Base-by-base conservation (phyloP, 208 protist species). In the Porcisia hertigi region DNA sequence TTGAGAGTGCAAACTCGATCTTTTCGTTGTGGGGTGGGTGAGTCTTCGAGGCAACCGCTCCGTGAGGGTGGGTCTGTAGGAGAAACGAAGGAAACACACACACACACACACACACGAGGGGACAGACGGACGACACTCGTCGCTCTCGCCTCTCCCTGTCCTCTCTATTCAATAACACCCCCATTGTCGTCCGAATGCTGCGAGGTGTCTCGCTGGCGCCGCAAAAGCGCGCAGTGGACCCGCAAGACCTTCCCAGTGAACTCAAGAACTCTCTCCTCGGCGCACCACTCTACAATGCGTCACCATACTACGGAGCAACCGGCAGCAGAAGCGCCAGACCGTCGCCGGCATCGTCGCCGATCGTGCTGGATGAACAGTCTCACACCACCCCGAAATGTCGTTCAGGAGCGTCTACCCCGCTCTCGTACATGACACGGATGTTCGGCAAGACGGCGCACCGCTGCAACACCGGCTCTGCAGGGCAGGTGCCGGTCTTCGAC, bases 401-500 rank as follows among this genome's bases (percentile, higher is more conserved):
- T 23, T 34, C 20, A 20, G n/a, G 45, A 41, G 25, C 8, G 25
- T 25, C 36, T 45, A 1, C 69, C 1, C 36, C 53, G 30, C 69
- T 69, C 9, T 58, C 64, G 64, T 45, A 71, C 47, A n/a, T 76
- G 45, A 59, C 70, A 3, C 77, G 77, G 5, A 0, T 76, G 3
- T 73, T 76, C 36, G 64, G 77, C 47, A 57, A 11, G 43, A 58
- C 69, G 8, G 36, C 25, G 20, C 67, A 49, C 9, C 78, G 78
- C 59, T 74, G 65, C 45, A n/a, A 57, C n/a, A 58, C 67, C 23
- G 36, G n/a, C n/a, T 3, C 71, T 0, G 47, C 49, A 2, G 77
- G 67, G 16, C 75, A 86, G 55, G 84, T 95, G 55, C 90, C 84
- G 25, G 79, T 94, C 52, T 95, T 96, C 81, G 86, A 94, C 77